Evolutionary conservation across 441 rosid species (phyloP).

Genomic region (Erodium texanum): DNA sequence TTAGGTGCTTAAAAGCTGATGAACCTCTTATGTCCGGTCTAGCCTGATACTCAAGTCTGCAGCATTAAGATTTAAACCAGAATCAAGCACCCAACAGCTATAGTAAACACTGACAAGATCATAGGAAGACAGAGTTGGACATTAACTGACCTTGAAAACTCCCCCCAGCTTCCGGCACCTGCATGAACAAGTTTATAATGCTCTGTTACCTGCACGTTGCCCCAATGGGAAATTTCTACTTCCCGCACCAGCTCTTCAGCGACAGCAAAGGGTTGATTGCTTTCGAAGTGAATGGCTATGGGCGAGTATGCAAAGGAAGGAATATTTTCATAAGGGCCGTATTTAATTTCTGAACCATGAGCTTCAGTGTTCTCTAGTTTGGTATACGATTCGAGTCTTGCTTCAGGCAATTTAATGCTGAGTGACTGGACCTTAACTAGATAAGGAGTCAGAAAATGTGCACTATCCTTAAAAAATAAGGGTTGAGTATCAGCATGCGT

Average conservation of each 20-base stretch:
- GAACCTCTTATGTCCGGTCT: conserved; percentile 56
- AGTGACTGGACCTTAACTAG: conserved; percentile 61
- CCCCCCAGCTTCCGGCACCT: conserved; percentile 83
- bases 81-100: conserved; percentile 9
- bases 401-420: conserved; percentile 53
- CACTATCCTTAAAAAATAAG: conserved; percentile 66
- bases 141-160: conserved; percentile 61
- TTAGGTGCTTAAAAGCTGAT: conserved; percentile 61
- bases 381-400: conserved; percentile 72
- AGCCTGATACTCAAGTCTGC: conserved; percentile 84
- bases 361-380: conserved; percentile 53
- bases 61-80: conserved; percentile 17
- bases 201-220: conserved; percentile 79
- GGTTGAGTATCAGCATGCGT: conserved; percentile 81
- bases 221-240: conserved; percentile 96
- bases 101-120: neutral
- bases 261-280: conserved; percentile 74
- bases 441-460: conserved; percentile 72
- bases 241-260: conserved; percentile 73
- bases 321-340: conserved; percentile 79
- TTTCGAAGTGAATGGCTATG: conserved; percentile 68
- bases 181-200: conserved; percentile 64
- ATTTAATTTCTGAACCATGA: conserved; percentile 72
- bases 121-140: neutral
- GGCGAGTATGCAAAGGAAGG: conserved; percentile 62